Evolutionary conservation across 139 green algal species (phyloP).

Genomic region (Chlamydomonas eustigma): DNA sequence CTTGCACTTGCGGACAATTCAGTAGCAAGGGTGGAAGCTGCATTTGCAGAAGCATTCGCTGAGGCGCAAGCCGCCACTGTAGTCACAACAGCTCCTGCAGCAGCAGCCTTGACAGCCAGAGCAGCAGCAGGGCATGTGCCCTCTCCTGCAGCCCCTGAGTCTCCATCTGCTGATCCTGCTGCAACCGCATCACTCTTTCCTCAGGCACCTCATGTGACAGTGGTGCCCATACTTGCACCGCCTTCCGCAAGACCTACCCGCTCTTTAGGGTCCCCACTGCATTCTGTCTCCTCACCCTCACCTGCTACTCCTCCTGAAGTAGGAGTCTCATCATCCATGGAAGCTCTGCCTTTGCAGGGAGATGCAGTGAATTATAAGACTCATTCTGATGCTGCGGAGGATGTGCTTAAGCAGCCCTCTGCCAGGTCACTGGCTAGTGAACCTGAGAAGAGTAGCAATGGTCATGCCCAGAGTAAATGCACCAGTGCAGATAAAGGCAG

Average conservation of each 20-base stretch:
- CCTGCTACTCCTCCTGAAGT: too few species aligned
- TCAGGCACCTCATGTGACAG: background rate
- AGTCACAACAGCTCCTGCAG: background rate
- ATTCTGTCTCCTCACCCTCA: background rate
- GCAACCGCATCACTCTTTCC: background rate
- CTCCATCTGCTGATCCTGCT: background rate
- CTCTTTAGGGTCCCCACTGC: background rate
- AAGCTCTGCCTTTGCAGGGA: too few species aligned
- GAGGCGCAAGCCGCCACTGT: background rate
- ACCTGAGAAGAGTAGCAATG: too few species aligned
- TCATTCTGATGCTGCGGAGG: too few species aligned
- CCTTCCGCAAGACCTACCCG: background rate
- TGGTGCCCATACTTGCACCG: background rate
- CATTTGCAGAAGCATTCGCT: conserved; percentile 5
- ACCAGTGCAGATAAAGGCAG: too few species aligned
- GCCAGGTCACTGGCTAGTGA: too few species aligned
- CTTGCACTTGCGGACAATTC: background rate
- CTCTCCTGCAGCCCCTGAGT: background rate
- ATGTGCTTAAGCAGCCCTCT: too few species aligned
- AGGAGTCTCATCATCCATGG: too few species aligned
- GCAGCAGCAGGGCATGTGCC: too few species aligned
- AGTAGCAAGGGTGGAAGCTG: background rate
- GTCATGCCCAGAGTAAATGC: too few species aligned
- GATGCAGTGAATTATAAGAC: too few species aligned
- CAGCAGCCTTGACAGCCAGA: background rate